Evolutionary conservation across 306 rosid species (phyloP).

Genomic region (Prinsepia uniflora): DNA sequence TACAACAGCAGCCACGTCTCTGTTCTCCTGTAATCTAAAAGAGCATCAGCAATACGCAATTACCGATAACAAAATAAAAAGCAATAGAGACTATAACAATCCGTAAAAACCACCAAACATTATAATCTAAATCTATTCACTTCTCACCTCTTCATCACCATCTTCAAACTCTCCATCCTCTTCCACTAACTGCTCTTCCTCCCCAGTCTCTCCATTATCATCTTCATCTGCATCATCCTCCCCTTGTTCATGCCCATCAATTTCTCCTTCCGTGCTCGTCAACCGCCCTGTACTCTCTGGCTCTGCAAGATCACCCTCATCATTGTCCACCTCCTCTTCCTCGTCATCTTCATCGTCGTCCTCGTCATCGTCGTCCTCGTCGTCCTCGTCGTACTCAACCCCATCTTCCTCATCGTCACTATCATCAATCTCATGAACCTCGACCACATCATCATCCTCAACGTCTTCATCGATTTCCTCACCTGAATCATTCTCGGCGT

Average conservation of each 20-base stretch:
- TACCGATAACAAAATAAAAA: neutral
- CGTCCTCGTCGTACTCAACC: slow-evolving; percentile 62
- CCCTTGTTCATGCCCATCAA: slow-evolving; percentile 91
- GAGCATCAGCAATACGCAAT: neutral
- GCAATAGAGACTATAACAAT: neutral
- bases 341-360: slow-evolving; percentile 59
- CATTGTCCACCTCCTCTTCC: slow-evolving; percentile 82
- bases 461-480: slow-evolving; percentile 83
- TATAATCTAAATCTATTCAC: neutral
- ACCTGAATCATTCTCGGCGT: slow-evolving; percentile 60
- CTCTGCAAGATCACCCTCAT: slow-evolving; percentile 59
- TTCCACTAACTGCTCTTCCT: slow-evolving; percentile 51
- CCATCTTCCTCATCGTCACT: slow-evolving; percentile 73
- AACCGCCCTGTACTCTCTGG: slow-evolving; percentile 63
- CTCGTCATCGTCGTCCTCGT: slow-evolving; percentile 44
- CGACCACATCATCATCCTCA: slow-evolving; percentile 81
- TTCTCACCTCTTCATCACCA: slow-evolving; percentile 70
- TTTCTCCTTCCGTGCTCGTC: slow-evolving; percentile 75
- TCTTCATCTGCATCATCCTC: slow-evolving; percentile 83
- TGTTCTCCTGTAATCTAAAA: slow-evolving; percentile 21
- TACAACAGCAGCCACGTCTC: neutral
- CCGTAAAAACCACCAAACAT: neutral
- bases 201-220: slow-evolving; percentile 82
- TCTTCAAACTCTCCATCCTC: slow-evolving; percentile 60
- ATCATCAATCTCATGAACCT: slow-evolving; percentile 70